Conservation (phyloP, 1,284 basidiomycete genomes). For the Amylostereum areolatum region DNA sequence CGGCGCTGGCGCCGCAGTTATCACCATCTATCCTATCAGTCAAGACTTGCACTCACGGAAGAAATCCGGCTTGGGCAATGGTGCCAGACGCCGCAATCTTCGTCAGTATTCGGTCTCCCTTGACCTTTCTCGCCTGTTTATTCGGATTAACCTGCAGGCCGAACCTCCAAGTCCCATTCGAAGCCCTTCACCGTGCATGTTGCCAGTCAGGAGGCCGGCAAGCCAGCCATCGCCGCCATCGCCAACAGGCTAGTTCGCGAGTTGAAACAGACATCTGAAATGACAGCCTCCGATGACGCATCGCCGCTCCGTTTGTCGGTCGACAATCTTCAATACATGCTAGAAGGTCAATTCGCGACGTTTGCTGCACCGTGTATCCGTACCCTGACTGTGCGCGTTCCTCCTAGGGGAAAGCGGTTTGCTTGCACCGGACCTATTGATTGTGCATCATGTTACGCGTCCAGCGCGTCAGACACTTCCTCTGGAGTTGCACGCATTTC, state of each 20-base stretch:
- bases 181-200: conserved; percentile 25
- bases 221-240: conserved; percentile 28
- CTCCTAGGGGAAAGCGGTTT: conserved; percentile 37
- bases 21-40: conserved; percentile 27
- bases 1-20: conserved; percentile 24
- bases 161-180: background rate
- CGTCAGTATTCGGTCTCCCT: background rate
- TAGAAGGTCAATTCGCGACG: conserved; percentile 47
- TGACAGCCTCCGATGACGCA: conserved; percentile 7
- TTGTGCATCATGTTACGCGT: conserved; percentile 53
- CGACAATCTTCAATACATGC: conserved; percentile 36
- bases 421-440: conserved; percentile 67
- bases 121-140: no score
- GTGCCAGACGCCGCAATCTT: background rate
- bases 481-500: conserved; percentile 64
- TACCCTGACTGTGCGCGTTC: conserved; percentile 18
- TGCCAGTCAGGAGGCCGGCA: conserved; percentile 29
- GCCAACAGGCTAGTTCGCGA: conserved; percentile 17
- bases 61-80: conserved; percentile 4
- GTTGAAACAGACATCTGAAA: conserved; percentile 1
- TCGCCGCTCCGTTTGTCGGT: conserved; percentile 32
- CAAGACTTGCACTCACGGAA: conserved; percentile 2
- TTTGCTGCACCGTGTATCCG: background rate
- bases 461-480: conserved; percentile 32
- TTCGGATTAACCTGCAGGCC: background rate